Evolutionary conservation across 2,329 filamentous ascomycete genomes (phyloP).

Genomic region (Rugonectria rugulosa): DNA sequence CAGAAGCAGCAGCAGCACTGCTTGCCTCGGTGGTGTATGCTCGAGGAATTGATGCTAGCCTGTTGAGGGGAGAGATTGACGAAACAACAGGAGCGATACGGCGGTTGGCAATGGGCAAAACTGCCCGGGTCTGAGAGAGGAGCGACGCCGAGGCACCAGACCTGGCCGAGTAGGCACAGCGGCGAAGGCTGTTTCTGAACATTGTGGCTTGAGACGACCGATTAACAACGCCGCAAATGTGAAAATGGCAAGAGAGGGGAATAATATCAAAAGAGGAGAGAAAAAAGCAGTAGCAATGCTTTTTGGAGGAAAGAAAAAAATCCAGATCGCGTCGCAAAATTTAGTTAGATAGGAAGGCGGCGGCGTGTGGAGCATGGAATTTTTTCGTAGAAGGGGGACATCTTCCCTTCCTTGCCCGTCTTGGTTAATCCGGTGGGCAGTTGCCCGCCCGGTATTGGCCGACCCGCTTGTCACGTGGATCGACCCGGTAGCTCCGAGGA

Average conservation of each 20-base stretch:
- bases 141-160: constrained; percentile 40
- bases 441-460: not conserved
- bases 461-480: not conserved
- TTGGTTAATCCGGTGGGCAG: not conserved
- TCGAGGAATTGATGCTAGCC: constrained; percentile 38
- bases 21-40: constrained; percentile 52
- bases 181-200: constrained; percentile 49
- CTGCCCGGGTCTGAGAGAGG: constrained; percentile 40
- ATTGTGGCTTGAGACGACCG: constrained; percentile 27
- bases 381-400: no score
- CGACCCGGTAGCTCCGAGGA: not conserved
- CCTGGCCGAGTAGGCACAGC: constrained; percentile 49
- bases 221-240: not conserved
- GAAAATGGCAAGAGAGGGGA: no score
- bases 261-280: constrained; percentile 7
- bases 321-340: constrained; percentile 22
- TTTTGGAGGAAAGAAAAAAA: constrained; percentile 15
- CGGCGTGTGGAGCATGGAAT: constrained; percentile 16
- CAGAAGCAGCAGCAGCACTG: constrained; percentile 47
- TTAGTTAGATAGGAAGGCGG: no score
- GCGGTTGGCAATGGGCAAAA: constrained; percentile 36
- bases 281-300: constrained; percentile 16
- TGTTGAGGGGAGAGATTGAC: constrained; percentile 28
- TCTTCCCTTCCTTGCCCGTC: no score
- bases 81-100: constrained; percentile 30